Conservation (phyloP, 2,329 filamentous ascomycete genomes). For the Cercospora citrullina region DNA sequence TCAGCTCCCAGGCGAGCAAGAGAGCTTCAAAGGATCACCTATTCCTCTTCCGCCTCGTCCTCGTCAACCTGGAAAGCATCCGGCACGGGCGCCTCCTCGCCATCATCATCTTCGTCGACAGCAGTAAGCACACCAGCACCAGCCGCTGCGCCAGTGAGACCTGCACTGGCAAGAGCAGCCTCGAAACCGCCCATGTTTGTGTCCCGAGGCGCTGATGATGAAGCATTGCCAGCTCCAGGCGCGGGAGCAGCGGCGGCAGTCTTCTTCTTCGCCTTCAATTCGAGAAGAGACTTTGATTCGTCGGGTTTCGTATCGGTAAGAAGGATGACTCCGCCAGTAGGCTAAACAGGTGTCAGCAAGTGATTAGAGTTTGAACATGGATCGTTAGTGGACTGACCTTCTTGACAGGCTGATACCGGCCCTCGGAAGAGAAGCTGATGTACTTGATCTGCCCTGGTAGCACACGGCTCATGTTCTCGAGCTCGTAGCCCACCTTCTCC, state of each 20-base stretch:
- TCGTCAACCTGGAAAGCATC: conserved; percentile 78
- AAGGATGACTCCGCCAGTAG: conserved; percentile 91
- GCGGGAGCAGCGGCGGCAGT: conserved; percentile 48
- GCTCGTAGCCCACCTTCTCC: conserved; percentile 93
- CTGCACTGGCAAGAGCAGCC: conserved; percentile 14
- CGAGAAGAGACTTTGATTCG: conserved; percentile 76
- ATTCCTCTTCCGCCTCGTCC: conserved; percentile 50
- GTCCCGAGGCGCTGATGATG: conserved; percentile 31
- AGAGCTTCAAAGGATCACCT: conserved; percentile 7
- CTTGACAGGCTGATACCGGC: conserved; percentile 87
- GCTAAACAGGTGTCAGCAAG: conserved; percentile 58
- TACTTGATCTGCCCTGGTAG: conserved; percentile 92
- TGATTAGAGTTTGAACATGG: background rate
- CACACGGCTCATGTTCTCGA: conserved; percentile 96
- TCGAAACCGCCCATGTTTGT: conserved; percentile 39
- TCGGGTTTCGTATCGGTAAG: conserved; percentile 79
- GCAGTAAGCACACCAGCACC: conserved; percentile 78
- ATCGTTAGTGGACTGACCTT: conserved; percentile 60
- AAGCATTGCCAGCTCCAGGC: conserved; percentile 30
- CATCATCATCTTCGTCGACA: conserved; percentile 78
- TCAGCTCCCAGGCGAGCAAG: background rate
- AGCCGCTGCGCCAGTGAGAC: conserved; percentile 35
- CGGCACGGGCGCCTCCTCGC: conserved; percentile 69
- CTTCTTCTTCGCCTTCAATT: conserved; percentile 87
- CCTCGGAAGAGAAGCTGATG: conserved; percentile 82